Base-by-base conservation (phyloP, 352 stramenopile genomes). In the Phytopythium oedochilum region DNA sequence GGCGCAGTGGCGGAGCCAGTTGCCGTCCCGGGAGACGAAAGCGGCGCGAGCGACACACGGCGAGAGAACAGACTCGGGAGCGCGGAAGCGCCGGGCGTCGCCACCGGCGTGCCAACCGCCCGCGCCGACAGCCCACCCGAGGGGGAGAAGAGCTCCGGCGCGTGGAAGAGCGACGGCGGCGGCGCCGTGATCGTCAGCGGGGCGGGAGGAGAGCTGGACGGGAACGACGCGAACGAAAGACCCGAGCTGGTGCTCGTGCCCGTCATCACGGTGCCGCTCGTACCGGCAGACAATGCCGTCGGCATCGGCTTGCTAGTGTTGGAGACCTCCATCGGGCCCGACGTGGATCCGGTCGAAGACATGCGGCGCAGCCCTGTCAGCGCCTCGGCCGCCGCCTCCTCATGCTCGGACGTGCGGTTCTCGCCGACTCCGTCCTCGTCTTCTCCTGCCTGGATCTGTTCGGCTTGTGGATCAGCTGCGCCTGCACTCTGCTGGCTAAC, bases 351-450 rank as follows among this genome's bases (percentile, higher is more conserved):
- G 23, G 42, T 5, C 11, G 42, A 48, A 11, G 18, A 55, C 55
- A 49, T 32, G 46, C 43, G 20, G n/a, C 81, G 78, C 18, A 92
- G 60, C 23, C 81, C 81, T 31, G 81, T 92, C 35, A 92, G 74
- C 51, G 81, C 81, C 56, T 92, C 78, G 5, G 81, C 81, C 5
- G 81, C 81, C 28, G 79, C 76, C 32, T 73, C 73, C 53, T 92
- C 81, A 59, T 89, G 78, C 55, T 73, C 62, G 20, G 59, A 71
- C 18, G 70, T 52, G 28, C 60, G 63, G 4, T 52, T 45, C n/a
- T 35, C 42, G 25, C 36, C 51, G 25, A 42, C 46, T 18, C 49
- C 61, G 5, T 68, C 63, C 35, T 66, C 73, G 17, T 29, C 20
- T 46, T 23, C 40, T 9, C 34, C 40, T 11, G 6, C 42, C 23